Evolutionary conservation across 2,329 filamentous ascomycete species (phyloP).

Genomic region (Coniochaeta sp.): DNA sequence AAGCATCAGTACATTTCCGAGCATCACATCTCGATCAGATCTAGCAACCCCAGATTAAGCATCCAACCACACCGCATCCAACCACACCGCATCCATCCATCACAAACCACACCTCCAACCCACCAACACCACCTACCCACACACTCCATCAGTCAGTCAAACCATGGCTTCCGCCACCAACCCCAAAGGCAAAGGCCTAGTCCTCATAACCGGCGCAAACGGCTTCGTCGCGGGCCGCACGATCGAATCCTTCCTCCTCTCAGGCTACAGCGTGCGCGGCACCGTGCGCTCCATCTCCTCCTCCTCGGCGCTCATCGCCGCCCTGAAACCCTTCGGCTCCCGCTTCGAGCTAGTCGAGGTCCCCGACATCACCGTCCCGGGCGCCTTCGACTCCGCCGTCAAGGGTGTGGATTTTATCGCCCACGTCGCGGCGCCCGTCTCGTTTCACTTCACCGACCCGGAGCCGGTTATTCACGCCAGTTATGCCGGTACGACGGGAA

Average conservation of each 20-base stretch:
- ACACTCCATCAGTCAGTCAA: not conserved
- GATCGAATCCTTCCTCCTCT: constrained; percentile 26
- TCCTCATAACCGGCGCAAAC: constrained; percentile 30
- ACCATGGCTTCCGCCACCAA: not conserved
- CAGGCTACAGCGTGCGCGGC: constrained; percentile 29
- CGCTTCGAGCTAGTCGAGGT: constrained; percentile 12
- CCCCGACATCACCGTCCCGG: constrained; percentile 13
- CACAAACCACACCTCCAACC: no score
- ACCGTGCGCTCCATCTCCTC: constrained; percentile 23
- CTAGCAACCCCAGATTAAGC: no score
- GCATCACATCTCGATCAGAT: no score
- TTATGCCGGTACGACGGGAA: constrained; percentile 10
- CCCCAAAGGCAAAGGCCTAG: constrained; percentile 19
- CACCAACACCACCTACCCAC: not conserved
- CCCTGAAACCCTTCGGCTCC: not conserved
- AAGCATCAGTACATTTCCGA: no score
- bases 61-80: no score
- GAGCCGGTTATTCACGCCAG: constrained; percentile 13
- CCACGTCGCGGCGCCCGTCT: constrained; percentile 18
- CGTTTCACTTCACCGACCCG: constrained; percentile 14
- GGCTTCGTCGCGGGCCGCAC: constrained; percentile 31
- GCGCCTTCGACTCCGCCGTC: constrained; percentile 16
- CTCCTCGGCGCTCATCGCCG: constrained; percentile 10
- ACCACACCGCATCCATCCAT: no score
- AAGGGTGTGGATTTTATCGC: constrained; percentile 12